Conservation (phyloP, 2,329 filamentous ascomycete species). For the Amylocarpus encephaloides region DNA sequence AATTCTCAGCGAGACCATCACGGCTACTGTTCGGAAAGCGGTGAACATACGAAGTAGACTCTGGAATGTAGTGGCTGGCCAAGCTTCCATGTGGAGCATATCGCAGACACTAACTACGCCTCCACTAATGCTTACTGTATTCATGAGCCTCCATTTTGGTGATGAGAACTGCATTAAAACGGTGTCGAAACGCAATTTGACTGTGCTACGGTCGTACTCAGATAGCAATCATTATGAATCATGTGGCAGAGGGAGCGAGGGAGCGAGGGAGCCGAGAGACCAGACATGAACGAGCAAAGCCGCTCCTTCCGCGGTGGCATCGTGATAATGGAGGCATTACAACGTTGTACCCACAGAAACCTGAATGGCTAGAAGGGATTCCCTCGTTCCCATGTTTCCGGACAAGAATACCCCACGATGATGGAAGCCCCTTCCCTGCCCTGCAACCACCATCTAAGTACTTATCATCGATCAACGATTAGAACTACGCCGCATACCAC, state of each 20-base stretch:
- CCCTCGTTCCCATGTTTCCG: not conserved
- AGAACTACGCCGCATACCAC: not conserved
- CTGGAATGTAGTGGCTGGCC: constrained; percentile 34
- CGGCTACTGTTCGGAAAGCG: not conserved
- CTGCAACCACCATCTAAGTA: not conserved
- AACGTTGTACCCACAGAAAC: not conserved
- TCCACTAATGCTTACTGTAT: too few relatives aligned
- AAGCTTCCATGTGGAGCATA: too few relatives aligned
- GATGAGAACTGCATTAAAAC: too few relatives aligned
- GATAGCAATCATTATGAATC: not conserved
- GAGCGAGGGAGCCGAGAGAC: not conserved
- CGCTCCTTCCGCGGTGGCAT: not conserved
- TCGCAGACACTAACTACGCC: not conserved
- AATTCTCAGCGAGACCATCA: constrained; percentile 13
- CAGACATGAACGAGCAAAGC: too few relatives aligned
- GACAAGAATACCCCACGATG: constrained; percentile 7
- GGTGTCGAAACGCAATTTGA: too few relatives aligned
- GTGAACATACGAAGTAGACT: not conserved
- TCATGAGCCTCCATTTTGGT: too few relatives aligned
- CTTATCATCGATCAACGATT: not conserved
- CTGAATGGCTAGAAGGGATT: too few relatives aligned
- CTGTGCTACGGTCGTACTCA: too few relatives aligned
- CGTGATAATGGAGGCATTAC: too few relatives aligned
- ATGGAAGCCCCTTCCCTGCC: not conserved
- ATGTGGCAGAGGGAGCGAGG: not conserved